Base-by-base conservation (phyloP, 1,284 basidiomycete species). In the Rhodotorula glutinis region DNA sequence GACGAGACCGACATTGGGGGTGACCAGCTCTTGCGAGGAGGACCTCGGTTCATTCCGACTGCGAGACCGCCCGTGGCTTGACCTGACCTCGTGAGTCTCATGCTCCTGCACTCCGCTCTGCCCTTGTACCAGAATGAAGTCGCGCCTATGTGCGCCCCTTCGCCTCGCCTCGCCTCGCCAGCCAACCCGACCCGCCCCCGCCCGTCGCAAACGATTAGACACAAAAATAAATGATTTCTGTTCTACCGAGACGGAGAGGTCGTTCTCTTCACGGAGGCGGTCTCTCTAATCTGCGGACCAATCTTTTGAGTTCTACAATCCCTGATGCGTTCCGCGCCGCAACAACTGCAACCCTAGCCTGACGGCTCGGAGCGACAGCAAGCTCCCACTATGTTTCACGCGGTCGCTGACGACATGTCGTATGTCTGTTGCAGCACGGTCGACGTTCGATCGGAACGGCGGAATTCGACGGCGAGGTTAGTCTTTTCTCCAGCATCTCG, bases 61-160 rank as follows among this genome's bases (percentile, higher is more conserved):
- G 65, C 70, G n/a, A 43, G 70, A n/a, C 70, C 70, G 1, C 70
- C 70, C 3, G 19, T 67, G 9, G 63, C 53, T 10, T 57, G 30
- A 30, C 11, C 9, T 11, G 19, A 25, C 33, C 14, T 9, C 43
- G 53, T 59, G 27, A 47, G 33, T 38, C n/a, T n/a, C n/a, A n/a
- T n/a, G n/a, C n/a, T n/a, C n/a, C n/a, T n/a, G n/a, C n/a, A n/a
- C n/a, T n/a, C n/a, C n/a, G n/a, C n/a, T n/a, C n/a, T n/a, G n/a
- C n/a, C n/a, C n/a, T n/a, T n/a, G n/a, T n/a, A n/a, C n/a, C n/a
- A n/a, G n/a, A n/a, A n/a, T n/a, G n/a, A n/a, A n/a, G n/a, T 44
- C 41, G 10, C 41, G 25, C 49, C 19, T 57, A 17, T 25, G 3
- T n/a, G n/a, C n/a, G n/a, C n/a, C n/a, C 44, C 38, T 9, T 33